Evolutionary conservation across 176 grass and related monocot species (phyloP).

Genomic region (Chloris gayana): DNA sequence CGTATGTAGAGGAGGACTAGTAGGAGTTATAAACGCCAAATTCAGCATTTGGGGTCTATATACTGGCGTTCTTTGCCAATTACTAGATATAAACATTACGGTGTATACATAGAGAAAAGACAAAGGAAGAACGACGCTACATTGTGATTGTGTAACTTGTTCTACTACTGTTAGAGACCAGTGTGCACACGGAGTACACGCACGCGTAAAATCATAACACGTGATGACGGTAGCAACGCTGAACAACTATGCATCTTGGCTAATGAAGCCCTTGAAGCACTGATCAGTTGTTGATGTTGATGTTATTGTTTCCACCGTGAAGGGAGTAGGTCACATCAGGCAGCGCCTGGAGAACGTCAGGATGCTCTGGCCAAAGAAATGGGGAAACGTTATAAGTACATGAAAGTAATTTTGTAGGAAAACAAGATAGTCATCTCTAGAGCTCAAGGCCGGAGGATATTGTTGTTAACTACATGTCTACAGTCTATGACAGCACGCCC

Average conservation of each 20-base stretch:
- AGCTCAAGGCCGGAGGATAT: no score
- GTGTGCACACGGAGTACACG: not conserved
- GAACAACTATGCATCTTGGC: not conserved
- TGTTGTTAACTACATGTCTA: no score
- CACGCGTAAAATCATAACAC: not conserved
- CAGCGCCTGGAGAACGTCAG: slow-evolving; percentile 33
- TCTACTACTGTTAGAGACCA: slow-evolving; percentile 16
- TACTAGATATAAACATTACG: no score
- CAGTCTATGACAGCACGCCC: no score
- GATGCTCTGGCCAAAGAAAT: slow-evolving; percentile 21
- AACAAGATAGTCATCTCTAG: no score
- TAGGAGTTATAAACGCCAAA: no score
- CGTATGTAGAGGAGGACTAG: no score
- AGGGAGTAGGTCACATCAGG: slow-evolving; percentile 45
- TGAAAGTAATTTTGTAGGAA: no score
- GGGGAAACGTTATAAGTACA: not conserved
- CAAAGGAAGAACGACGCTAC: not conserved
- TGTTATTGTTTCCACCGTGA: slow-evolving; percentile 3
- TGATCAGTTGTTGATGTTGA: slow-evolving; percentile 34
- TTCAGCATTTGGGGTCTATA: no score
- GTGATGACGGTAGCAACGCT: not conserved
- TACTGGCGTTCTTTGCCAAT: no score
- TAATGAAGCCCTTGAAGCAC: not conserved
- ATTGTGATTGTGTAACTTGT: not conserved
- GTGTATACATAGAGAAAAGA: no score